These are phyloP conservation scores for Podaxis sp. DNA, from an alignment of 768 basidiomycete species.

Conservation along the genomic window DNA sequence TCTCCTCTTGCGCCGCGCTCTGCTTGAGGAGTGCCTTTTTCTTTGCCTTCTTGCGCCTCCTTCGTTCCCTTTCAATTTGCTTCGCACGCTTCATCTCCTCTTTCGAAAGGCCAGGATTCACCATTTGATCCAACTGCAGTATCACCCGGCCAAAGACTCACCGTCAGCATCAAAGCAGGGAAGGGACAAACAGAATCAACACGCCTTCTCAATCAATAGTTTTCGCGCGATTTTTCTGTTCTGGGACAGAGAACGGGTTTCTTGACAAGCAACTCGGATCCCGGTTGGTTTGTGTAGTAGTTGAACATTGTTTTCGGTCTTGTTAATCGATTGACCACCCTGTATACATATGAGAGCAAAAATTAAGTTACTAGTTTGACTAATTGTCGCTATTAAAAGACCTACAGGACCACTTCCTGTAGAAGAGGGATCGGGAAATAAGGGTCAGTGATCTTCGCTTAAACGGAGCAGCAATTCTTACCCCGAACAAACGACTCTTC, in stretches of 20 bases:
- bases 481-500: slow-evolving; percentile 88
- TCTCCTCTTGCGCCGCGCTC: slow-evolving; percentile 19
- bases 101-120: slow-evolving; percentile 78
- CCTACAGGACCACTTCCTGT: slow-evolving; percentile 79
- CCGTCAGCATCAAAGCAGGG: slow-evolving; percentile 5
- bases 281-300: slow-evolving; percentile 88
- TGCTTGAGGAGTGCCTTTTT: slow-evolving; percentile 48
- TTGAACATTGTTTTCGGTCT: slow-evolving; percentile 90
- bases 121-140: slow-evolving; percentile 62
- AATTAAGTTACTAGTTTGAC: slow-evolving; percentile 15
- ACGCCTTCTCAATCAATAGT: slow-evolving; percentile 72
- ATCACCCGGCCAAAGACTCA: slow-evolving; percentile 17
- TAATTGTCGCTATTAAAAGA: slow-evolving; percentile 20
- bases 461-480: slow-evolving; percentile 27
- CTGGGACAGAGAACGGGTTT: slow-evolving; percentile 77
- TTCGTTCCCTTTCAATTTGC: slow-evolving; percentile 73
- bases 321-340: slow-evolving; percentile 98
- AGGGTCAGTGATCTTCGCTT: not conserved
- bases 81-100: slow-evolving; percentile 66
- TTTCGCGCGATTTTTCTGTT: slow-evolving; percentile 80
- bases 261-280: slow-evolving; percentile 82
- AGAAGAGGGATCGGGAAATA: slow-evolving; percentile 3
- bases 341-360: slow-evolving; percentile 29
- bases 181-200: slow-evolving; percentile 29
- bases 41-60: slow-evolving; percentile 75